Percentiles rank a stretch among this genome's conserved stretches.
Conservation (phyloP, 441 rosid species). For the Populus hybrid region DNA sequence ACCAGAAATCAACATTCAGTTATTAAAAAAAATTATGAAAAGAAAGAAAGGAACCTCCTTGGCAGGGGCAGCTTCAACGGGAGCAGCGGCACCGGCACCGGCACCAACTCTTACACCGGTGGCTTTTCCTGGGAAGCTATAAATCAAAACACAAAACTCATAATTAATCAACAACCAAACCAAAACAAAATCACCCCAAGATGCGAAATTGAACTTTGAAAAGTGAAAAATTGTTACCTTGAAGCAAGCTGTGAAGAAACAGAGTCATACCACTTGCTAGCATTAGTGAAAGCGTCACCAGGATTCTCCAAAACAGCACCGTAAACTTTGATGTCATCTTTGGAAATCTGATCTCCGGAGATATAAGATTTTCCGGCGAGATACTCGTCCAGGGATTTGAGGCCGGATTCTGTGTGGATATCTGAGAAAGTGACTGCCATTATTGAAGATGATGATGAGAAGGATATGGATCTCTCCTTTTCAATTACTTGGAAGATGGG, state of each 20-base stretch:
- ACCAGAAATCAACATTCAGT: not conserved
- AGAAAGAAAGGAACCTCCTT: slow-evolving; percentile 26
- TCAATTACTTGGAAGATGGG: no score
- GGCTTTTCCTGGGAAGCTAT: slow-evolving; percentile 86
- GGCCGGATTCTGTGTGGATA: slow-evolving; percentile 58
- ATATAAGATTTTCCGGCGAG: slow-evolving; percentile 73
- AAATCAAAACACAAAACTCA: not conserved
- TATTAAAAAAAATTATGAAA: not conserved
- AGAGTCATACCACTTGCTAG: slow-evolving; percentile 65
- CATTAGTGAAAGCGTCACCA: slow-evolving; percentile 60
- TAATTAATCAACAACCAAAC: not conserved
- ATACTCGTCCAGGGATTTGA: slow-evolving; percentile 76
- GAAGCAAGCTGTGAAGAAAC: slow-evolving; percentile 65
- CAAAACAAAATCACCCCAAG: not conserved
- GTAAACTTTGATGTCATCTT: slow-evolving; percentile 81
- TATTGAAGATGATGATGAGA: not conserved
- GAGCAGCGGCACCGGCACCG: slow-evolving; percentile 36
- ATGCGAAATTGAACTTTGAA: not conserved
- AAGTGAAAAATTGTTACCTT: slow-evolving; percentile 38
- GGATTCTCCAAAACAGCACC: slow-evolving; percentile 66
- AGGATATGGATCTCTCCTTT: not conserved
- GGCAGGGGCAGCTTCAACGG: slow-evolving; percentile 27
- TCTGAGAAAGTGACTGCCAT: slow-evolving; percentile 67
- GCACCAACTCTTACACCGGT: slow-evolving; percentile 61
- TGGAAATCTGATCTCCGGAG: slow-evolving; percentile 51